phyloP scores from a whole-genome alignment of 148 eudicot species.

The Vaccinium macrocarpon region DNA sequence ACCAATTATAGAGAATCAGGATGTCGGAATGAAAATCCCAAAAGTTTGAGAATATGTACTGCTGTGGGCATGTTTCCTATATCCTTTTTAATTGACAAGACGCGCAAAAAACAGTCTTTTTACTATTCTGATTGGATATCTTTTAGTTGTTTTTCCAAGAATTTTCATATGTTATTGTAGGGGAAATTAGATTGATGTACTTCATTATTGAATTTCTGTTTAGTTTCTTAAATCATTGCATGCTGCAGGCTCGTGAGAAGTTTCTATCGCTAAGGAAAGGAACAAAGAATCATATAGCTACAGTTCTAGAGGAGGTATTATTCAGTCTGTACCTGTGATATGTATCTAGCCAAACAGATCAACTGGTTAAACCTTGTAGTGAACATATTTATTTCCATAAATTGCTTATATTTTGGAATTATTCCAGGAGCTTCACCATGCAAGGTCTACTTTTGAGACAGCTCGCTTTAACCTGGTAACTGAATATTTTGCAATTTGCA shows the following conservation, averaged over 20 bases:
- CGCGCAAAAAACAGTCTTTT: neutral
- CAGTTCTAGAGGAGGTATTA: slow-evolving; percentile 78
- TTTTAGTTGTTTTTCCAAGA: neutral
- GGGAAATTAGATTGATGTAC: slow-evolving; percentile 1
- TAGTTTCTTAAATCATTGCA: neutral
- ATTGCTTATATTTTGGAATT: slow-evolving; percentile 24
- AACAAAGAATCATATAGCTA: slow-evolving; percentile 84
- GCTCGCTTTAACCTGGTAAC: slow-evolving; percentile 94
- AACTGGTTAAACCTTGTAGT: slow-evolving; percentile 8
- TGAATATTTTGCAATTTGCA: slow-evolving; percentile 5
- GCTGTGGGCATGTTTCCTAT: neutral
- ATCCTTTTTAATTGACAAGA: neutral
- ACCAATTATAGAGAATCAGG: neutral
- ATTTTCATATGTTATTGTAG: neutral
- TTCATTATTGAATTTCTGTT: neutral
- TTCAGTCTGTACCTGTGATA: slow-evolving; percentile 12
- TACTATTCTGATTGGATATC: neutral
- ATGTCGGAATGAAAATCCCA: neutral
- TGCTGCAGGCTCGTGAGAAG: slow-evolving; percentile 90
- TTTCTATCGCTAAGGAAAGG: slow-evolving; percentile 87
- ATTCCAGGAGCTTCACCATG: slow-evolving; percentile 88
- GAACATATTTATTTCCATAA: slow-evolving; percentile 1
- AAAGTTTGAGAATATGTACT: neutral
- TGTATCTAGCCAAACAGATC: neutral
- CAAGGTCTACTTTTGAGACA: slow-evolving; percentile 90